These are phyloP conservation scores for Rhipidocladum racemiflorum DNA, from an alignment of 176 grass and related monocot genomes.

Conservation along the genomic window DNA sequence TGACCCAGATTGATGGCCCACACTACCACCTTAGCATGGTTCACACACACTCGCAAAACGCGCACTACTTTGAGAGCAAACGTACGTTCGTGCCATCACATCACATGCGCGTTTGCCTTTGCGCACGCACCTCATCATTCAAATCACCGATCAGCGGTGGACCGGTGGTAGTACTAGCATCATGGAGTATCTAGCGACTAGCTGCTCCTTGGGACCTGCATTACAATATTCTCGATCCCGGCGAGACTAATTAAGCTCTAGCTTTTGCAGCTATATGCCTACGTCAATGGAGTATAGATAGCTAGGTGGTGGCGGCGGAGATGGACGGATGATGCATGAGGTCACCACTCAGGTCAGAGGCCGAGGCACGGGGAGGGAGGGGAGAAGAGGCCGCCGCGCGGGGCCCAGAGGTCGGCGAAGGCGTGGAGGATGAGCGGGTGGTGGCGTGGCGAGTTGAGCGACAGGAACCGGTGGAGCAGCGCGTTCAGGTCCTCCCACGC, in stretches of 20 bases:
- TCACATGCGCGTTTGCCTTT: no score
- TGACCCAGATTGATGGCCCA: no score
- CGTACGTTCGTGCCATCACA: neutral
- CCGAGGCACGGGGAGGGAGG: slow-evolving; percentile 55
- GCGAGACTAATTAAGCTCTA: no score
- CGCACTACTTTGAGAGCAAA: no score
- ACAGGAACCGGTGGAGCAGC: slow-evolving; percentile 72
- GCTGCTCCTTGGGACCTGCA: neutral
- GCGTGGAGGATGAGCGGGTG: slow-evolving; percentile 84
- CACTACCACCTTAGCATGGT: no score
- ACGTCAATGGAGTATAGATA: neutral
- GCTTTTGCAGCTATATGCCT: neutral
- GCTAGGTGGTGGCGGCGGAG: no score
- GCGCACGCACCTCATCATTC: neutral
- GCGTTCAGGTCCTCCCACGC: slow-evolving; percentile 91
- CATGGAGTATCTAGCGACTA: neutral
- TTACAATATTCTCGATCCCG: neutral
- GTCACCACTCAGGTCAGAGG: neutral
- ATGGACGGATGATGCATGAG: no score
- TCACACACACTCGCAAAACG: no score
- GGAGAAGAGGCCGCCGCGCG: slow-evolving; percentile 42
- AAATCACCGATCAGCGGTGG: neutral
- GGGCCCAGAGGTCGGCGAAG: slow-evolving; percentile 78
- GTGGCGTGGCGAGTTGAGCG: slow-evolving; percentile 72
- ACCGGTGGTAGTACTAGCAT: no score